phyloP scores from a whole-genome alignment of 2,329 filamentous ascomycete species.

The Fonsecaea multimorphosa region DNA sequence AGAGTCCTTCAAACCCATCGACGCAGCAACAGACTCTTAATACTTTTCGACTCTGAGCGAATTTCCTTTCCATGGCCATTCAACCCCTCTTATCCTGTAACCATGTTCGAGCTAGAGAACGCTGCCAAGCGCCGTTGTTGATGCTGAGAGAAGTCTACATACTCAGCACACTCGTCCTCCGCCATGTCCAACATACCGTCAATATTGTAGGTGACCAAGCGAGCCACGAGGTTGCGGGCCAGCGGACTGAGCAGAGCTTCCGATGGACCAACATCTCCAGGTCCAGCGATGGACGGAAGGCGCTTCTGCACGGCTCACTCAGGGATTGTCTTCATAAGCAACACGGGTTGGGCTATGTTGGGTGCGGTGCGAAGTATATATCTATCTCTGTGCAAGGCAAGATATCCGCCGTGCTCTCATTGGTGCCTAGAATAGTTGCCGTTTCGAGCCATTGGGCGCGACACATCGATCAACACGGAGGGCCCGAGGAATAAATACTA shows the following conservation, averaged over 20 bases:
- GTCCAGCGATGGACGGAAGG: neutral
- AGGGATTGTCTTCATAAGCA: slow-evolving; percentile 8
- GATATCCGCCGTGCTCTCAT: slow-evolving; percentile 1
- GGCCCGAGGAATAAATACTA: neutral
- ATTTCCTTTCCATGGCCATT: neutral
- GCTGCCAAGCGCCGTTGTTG: too few species aligned
- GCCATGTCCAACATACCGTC: neutral
- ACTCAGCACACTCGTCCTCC: neutral
- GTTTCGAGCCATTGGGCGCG: slow-evolving; percentile 16
- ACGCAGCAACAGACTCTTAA: neutral
- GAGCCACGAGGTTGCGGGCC: neutral
- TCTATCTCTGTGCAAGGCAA: neutral
- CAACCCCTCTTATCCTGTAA: too few species aligned
- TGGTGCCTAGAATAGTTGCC: slow-evolving; percentile 16
- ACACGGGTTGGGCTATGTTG: neutral
- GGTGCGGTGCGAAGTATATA: too few species aligned
- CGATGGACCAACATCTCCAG: neutral
- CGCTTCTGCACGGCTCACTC: neutral
- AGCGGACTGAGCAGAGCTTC: neutral
- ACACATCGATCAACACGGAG: neutral
- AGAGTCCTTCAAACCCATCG: neutral
- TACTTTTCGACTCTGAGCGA: neutral
- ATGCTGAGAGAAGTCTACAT: neutral
- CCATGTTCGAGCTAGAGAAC: too few species aligned
- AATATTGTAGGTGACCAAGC: neutral